Conservation (phyloP, 768 basidiomycete species). For the Naganishia antarctica region DNA sequence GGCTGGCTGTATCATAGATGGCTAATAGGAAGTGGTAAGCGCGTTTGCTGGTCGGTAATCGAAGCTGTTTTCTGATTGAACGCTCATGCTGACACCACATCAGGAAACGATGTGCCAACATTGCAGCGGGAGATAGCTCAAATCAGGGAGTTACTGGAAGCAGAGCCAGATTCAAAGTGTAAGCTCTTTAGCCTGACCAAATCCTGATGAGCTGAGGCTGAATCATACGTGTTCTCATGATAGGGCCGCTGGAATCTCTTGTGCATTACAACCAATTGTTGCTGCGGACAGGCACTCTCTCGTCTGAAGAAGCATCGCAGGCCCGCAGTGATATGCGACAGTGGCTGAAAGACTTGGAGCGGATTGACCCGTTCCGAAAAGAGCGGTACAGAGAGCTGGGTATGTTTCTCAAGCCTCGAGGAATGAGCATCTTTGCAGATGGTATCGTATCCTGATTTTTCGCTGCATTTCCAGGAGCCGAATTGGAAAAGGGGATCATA, state of each 20-base stretch:
- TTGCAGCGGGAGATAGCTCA: constrained; percentile 69
- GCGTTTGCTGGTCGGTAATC: background rate
- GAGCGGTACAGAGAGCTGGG: constrained; percentile 56
- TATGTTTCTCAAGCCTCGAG: background rate
- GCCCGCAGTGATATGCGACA: constrained; percentile 52
- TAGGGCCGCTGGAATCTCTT: constrained; percentile 93
- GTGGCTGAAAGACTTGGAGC: constrained; percentile 54
- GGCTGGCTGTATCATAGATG: constrained; percentile 99
- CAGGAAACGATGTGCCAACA: constrained; percentile 60
- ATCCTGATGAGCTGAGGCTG: too few species aligned
- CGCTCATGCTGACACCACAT: background rate
- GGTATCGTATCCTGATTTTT: background rate
- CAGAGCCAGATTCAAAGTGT: constrained; percentile 94
- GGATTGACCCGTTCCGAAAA: constrained; percentile 63
- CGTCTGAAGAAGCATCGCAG: constrained; percentile 40
- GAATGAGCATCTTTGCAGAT: background rate
- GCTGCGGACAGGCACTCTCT: constrained; percentile 49
- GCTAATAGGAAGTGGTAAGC: constrained; percentile 74
- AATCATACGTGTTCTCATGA: background rate
- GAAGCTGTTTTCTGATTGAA: background rate
- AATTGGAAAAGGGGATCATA: background rate
- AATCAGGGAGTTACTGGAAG: constrained; percentile 76
- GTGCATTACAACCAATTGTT: constrained; percentile 75
- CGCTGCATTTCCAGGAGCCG: background rate
- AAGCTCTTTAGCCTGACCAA: constrained; percentile 44